phyloP scores from a whole-genome alignment of 192 early-diverging fungal genomes.

The Coemansia sp. region DNA sequence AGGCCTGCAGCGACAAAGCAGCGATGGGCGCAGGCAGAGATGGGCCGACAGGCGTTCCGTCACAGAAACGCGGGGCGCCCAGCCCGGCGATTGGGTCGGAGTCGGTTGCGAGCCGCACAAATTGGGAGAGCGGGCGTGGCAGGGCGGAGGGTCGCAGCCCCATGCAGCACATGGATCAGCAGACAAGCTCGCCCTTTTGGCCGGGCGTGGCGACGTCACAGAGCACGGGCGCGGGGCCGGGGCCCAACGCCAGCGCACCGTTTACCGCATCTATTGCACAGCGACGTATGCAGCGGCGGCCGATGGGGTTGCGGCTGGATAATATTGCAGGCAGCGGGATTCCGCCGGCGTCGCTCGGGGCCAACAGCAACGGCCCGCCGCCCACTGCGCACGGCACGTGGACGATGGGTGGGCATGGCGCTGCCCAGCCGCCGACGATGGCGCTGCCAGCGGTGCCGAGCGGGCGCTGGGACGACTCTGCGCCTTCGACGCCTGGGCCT shows the following conservation, averaged over 20 bases:
- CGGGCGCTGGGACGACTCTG: conserved; percentile 6
- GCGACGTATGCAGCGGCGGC: conserved; percentile 35
- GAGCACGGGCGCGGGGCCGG: not conserved
- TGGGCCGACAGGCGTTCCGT: not conserved
- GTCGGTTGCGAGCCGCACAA: not conserved
- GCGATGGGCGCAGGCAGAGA: not conserved
- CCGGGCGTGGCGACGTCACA: not conserved
- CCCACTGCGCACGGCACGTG: conserved; percentile 35
- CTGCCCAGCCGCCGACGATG: not conserved
- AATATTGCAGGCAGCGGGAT: not conserved
- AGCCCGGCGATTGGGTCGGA: not conserved
- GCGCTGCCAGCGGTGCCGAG: not conserved
- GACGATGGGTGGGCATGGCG: conserved; percentile 8
- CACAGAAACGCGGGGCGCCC: not conserved
- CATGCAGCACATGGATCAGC: conserved; percentile 1
- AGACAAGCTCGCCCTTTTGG: not conserved
- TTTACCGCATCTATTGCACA: conserved; percentile 33
- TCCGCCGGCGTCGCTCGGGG: not conserved
- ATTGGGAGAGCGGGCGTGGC: conserved; percentile 1
- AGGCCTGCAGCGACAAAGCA: not conserved
- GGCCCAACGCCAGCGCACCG: not conserved
- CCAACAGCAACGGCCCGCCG: conserved; percentile 14
- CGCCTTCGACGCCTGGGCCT: conserved; percentile 5
- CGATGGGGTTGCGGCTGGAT: conserved; percentile 38
- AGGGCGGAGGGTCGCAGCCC: not conserved